phyloP scores from a whole-genome alignment of 2,329 filamentous ascomycete species.

The Neonectria punicea region DNA sequence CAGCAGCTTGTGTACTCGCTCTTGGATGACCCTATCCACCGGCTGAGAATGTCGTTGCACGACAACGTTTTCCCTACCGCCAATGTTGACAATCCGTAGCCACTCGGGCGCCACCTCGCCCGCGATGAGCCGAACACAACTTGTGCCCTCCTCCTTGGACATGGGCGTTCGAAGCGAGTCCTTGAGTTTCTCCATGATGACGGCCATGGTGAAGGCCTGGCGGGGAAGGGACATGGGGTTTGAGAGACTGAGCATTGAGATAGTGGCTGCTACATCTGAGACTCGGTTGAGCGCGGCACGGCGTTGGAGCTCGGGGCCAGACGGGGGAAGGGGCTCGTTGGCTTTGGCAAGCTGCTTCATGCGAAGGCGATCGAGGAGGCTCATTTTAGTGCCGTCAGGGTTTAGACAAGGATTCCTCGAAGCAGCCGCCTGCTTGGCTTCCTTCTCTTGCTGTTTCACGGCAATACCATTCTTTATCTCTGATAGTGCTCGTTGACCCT shows the following conservation, averaged over 20 bases:
- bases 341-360: slow-evolving; percentile 72
- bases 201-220: slow-evolving; percentile 73
- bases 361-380: slow-evolving; percentile 80
- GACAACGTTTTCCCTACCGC: slow-evolving; percentile 66
- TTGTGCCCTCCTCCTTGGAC: slow-evolving; percentile 61
- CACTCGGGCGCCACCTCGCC: slow-evolving; percentile 67
- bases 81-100: slow-evolving; percentile 63
- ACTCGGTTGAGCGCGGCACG: slow-evolving; percentile 74
- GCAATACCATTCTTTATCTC: slow-evolving; percentile 73
- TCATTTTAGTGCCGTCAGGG: slow-evolving; percentile 65
- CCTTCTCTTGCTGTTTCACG: slow-evolving; percentile 60
- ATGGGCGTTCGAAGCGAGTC: slow-evolving; percentile 72
- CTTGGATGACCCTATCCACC: slow-evolving; percentile 50
- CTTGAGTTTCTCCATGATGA: slow-evolving; percentile 71
- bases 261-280: slow-evolving; percentile 73
- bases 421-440: slow-evolving; percentile 49
- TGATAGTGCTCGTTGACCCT: slow-evolving; percentile 75
- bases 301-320: slow-evolving; percentile 67
- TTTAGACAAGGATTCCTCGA: slow-evolving; percentile 49
- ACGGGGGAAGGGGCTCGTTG: slow-evolving; percentile 66
- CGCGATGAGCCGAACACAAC: slow-evolving; percentile 63
- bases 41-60: slow-evolving; percentile 59
- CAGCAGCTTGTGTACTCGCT: slow-evolving; percentile 50
- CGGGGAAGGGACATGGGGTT: slow-evolving; percentile 61
- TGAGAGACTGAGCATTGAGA: slow-evolving; percentile 73